Conservation (phyloP, 371 early-diverging fungal genomes). For the Rhizopus stolonifer region DNA sequence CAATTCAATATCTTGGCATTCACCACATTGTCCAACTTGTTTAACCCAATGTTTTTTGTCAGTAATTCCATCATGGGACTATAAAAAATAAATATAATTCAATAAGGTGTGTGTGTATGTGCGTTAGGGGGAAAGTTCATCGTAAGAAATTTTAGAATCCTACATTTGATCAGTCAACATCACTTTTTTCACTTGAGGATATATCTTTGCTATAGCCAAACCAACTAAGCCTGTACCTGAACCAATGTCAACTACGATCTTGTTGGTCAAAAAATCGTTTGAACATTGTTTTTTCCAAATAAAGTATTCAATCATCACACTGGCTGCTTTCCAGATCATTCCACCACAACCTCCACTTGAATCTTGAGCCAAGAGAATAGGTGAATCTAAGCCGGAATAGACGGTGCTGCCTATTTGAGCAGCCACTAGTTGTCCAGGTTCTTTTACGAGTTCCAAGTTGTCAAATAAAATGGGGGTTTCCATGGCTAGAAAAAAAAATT, state of each 20-base stretch:
- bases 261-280: not conserved
- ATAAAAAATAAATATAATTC: conserved; percentile 1
- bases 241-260: conserved; percentile 38
- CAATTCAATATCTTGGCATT: conserved; percentile 37
- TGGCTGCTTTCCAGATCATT: conserved; percentile 48
- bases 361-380: conserved; percentile 37
- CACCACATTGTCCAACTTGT: conserved; percentile 17
- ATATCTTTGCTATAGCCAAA: conserved; percentile 37
- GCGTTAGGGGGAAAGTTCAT: too few species aligned
- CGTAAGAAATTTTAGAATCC: not conserved
- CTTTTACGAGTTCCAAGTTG: conserved; percentile 3
- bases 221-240: conserved; percentile 53
- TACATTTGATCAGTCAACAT: conserved; percentile 48
- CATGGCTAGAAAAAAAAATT: too few species aligned
- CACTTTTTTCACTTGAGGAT: conserved; percentile 25
- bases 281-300: conserved; percentile 35
- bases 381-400: conserved; percentile 17
- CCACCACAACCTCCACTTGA: conserved; percentile 51
- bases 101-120: not conserved
- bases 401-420: conserved; percentile 8
- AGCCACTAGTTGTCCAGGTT: conserved; percentile 14
- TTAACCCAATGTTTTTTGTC: conserved; percentile 39
- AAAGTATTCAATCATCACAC: conserved; percentile 45
- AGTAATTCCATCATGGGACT: conserved; percentile 46
- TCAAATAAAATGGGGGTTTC: not conserved